phyloP scores from a whole-genome alignment of 2,329 filamentous ascomycete species.

The Cladosporium sp. region DNA sequence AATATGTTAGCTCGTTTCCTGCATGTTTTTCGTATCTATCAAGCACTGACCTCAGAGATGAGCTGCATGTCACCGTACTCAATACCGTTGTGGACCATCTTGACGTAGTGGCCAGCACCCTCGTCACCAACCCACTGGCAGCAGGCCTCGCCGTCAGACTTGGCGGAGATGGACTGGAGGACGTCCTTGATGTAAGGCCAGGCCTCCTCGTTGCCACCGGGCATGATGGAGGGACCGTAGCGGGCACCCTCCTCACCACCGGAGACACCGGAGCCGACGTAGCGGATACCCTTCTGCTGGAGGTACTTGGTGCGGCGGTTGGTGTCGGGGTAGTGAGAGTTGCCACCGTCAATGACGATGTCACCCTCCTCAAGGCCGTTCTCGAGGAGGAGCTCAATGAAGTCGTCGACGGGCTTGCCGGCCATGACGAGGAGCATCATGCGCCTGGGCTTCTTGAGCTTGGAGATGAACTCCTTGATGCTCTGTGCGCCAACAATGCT shows the following conservation, averaged over 20 bases:
- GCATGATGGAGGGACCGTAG: conserved; percentile 96
- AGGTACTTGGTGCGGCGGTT: conserved; percentile 96
- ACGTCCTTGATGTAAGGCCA: conserved; percentile 99
- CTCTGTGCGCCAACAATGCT: conserved; percentile 89
- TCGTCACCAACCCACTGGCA: conserved; percentile 99
- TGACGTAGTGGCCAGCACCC: conserved; percentile 99
- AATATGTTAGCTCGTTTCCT: conserved; percentile 15
- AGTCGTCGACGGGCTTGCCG: conserved; percentile 95
- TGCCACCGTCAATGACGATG: conserved; percentile 99
- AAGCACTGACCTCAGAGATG: conserved; percentile 79
- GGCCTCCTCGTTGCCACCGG: conserved; percentile 95
- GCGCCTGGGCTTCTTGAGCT: conserved; percentile 94
- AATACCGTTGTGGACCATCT: conserved; percentile 99
- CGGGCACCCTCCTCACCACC: conserved; percentile 99
- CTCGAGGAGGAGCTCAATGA: conserved; percentile 86
- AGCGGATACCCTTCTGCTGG: conserved; percentile 78
- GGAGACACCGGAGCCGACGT: conserved; percentile 95
- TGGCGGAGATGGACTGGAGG: conserved; percentile 95
- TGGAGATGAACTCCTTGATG: conserved; percentile 88
- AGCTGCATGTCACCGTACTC: conserved; percentile 99
- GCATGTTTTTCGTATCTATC: background rate
- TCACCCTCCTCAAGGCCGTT: conserved; percentile 74
- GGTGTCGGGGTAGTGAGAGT: conserved; percentile 98
- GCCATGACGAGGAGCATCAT: conserved; percentile 99
- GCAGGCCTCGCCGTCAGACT: conserved; percentile 95